Conservation (phyloP, 2,329 filamentous ascomycete species). For the Fusarium sacchari region DNA sequence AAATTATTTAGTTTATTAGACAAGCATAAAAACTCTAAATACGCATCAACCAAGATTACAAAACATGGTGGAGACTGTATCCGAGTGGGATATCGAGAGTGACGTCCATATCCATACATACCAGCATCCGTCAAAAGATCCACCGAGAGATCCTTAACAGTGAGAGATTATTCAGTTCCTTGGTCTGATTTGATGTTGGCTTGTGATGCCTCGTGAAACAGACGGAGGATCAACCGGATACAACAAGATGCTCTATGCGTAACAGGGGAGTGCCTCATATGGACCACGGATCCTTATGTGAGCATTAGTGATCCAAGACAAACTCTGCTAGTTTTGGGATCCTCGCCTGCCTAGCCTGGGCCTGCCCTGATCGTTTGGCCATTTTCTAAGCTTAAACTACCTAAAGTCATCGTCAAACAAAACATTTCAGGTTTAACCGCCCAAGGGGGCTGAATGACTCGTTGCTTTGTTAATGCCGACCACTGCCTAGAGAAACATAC, state of each 20-base stretch:
- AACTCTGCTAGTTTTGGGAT: background rate
- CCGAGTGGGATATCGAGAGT: slow-evolving; percentile 1
- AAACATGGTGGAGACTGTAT: background rate
- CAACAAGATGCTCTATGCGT: background rate
- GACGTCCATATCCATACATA: background rate
- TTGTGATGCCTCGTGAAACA: slow-evolving; percentile 5
- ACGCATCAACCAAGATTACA: background rate
- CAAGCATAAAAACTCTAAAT: slow-evolving; percentile 12
- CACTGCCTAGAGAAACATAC: background rate
- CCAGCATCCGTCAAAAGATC: background rate
- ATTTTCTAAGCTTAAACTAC: slow-evolving; percentile 18
- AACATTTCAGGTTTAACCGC: background rate
- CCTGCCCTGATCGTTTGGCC: background rate
- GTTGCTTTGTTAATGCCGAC: background rate
- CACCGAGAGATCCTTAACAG: background rate
- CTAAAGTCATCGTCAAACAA: slow-evolving; percentile 6
- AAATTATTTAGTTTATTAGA: background rate
- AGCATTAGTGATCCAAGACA: slow-evolving; percentile 34
- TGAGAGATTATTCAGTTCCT: background rate
- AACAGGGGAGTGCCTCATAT: slow-evolving; percentile 26
- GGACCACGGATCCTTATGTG: slow-evolving; percentile 32
- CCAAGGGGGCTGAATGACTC: background rate
- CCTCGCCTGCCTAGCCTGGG: background rate
- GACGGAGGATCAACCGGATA: background rate
- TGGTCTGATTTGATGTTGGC: background rate